Base-by-base conservation (phyloP, 257 asterid species). In the Solanum corneliomulleri region DNA sequence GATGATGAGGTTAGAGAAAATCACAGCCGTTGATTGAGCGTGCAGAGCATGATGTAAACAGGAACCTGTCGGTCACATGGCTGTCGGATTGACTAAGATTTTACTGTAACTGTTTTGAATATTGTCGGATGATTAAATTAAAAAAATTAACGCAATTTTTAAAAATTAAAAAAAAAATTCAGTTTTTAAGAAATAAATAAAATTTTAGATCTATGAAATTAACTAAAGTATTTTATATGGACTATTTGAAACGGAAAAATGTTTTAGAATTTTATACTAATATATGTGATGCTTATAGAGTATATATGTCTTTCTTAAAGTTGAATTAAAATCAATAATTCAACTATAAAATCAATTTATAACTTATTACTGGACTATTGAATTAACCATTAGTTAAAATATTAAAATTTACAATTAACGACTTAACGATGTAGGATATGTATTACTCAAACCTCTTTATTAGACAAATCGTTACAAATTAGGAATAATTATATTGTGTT, bases 1-100 rank as follows among this genome's bases (percentile, higher is more conserved):
- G 13, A 58, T 76, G 10, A 2, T 11, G 45, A 16, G 66, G 39
- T n/a, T 31, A 8, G 76, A 47, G 56, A 52, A 52, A 39, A 68
- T 6, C n/a, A 18, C 6, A 70, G 16, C 90, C 92, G 89, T 84
- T 84, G 93, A 90, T 89, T 76, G 8, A 62, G 60, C 62, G 39
- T 41, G 71, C 62, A 27, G 80, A 64, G 21, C 75, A 33, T 76
- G 45, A 87, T 72, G 78, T 10, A 56, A 42, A 58, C 35, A 21
- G 71, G 82, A 31, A 42, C 44, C 58, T 75, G 88, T 88, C 90
- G 87, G 87, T 86, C 88, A 82, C 88, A 23, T 88, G 76, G 86
- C 12, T 85, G 84, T 39, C 86, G 66, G 16, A 37, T 37, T 76
- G 90, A 85, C 88, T 82, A 45, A 52, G 70, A 58, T 86, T 76